Conservation (phyloP, 75 land plant genomes). For the Picea glauca region DNA sequence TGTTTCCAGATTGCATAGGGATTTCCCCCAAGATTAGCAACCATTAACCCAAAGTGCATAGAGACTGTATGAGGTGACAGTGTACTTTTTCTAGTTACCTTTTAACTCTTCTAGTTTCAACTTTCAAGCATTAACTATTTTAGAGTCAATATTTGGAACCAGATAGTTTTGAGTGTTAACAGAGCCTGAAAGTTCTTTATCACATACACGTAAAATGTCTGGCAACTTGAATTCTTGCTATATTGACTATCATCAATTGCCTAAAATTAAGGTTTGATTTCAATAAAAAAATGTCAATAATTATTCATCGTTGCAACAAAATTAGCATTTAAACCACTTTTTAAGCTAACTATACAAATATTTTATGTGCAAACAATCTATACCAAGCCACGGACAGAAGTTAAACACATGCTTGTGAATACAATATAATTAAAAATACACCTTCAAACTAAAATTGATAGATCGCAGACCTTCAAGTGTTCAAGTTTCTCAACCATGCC, state of each 20-base stretch:
- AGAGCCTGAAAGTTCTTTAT: neutral
- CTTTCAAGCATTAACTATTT: too few relatives aligned
- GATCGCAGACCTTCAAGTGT: constrained; percentile 61
- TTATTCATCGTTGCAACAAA: neutral
- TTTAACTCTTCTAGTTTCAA: too few relatives aligned
- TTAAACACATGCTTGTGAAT: neutral
- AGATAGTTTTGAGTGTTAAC: neutral
- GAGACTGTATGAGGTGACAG: too few relatives aligned
- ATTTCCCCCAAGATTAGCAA: too few relatives aligned
- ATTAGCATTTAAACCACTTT: neutral
- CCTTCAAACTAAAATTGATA: neutral
- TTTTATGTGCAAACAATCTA: neutral
- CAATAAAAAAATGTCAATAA: neutral
- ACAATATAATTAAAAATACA: neutral
- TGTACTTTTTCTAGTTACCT: too few relatives aligned
- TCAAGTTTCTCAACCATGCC: constrained; percentile 85
- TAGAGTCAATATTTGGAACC: neutral
- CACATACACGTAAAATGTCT: neutral
- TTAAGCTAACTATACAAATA: neutral
- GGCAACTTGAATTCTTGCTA: neutral
- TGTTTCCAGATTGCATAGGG: too few relatives aligned
- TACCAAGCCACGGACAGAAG: neutral
- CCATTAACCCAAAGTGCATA: too few relatives aligned
- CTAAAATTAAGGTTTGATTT: neutral
- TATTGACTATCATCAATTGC: neutral